These are phyloP conservation scores for Mycena olivaceomarginata DNA, from an alignment of 768 basidiomycete genomes.

Conservation along the genomic window DNA sequence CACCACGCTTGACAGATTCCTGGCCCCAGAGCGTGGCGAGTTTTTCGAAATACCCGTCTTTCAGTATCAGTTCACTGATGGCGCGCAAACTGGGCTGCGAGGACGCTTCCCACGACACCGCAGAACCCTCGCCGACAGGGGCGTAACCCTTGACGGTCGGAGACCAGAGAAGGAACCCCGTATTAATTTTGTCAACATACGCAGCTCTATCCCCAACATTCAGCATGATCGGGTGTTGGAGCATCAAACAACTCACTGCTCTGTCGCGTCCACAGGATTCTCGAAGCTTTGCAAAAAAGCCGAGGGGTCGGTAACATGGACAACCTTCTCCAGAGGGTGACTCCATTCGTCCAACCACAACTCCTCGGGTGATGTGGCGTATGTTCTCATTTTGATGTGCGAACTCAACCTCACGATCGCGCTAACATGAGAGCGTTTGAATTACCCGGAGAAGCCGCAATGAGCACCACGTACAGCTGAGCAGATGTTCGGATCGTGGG, in stretches of 20 bases:
- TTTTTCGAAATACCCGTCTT: slow-evolving; percentile 75
- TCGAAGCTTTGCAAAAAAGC: slow-evolving; percentile 70
- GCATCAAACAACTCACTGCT: slow-evolving; percentile 55
- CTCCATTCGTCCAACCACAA: slow-evolving; percentile 86
- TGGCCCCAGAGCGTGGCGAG: slow-evolving; percentile 85
- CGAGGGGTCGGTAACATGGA: slow-evolving; percentile 69
- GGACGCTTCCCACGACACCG: slow-evolving; percentile 71
- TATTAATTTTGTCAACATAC: slow-evolving; percentile 85
- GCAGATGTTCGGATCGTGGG: slow-evolving; percentile 78
- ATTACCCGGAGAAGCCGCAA: neutral
- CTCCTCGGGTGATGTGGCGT: slow-evolving; percentile 76
- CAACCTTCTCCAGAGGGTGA: slow-evolving; percentile 72
- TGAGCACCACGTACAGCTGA: slow-evolving; percentile 70
- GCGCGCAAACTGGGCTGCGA: slow-evolving; percentile 72
- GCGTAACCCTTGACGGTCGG: slow-evolving; percentile 77
- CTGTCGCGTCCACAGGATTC: slow-evolving; percentile 55
- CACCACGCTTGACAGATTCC: slow-evolving; percentile 79
- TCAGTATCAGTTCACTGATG: slow-evolving; percentile 67
- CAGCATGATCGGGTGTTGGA: slow-evolving; percentile 30
- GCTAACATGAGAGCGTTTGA: slow-evolving; percentile 56
- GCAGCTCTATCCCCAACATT: slow-evolving; percentile 54
- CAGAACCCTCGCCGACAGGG: slow-evolving; percentile 58
- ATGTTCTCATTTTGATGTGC: slow-evolving; percentile 86
- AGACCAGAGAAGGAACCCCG: slow-evolving; percentile 89
- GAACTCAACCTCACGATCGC: slow-evolving; percentile 80